phyloP scores from a whole-genome alignment of 768 basidiomycete species.

The Neoboletus brunneissimus region DNA sequence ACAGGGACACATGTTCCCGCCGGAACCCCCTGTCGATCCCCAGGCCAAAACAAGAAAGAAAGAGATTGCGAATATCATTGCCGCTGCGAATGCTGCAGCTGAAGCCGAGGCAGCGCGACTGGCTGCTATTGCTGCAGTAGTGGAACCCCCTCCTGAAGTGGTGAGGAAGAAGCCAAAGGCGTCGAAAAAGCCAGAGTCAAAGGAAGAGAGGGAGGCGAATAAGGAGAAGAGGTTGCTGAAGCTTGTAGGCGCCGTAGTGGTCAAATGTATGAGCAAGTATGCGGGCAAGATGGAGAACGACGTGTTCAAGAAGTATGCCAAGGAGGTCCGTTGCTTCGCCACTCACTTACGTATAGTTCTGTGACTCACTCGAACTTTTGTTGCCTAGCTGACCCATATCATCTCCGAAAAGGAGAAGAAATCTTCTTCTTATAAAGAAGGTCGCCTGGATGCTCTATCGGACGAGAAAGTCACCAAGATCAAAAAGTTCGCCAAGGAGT shows the following conservation, averaged over 20 bases:
- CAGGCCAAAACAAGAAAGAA: conserved; percentile 15
- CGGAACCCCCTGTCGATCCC: neutral
- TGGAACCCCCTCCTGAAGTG: conserved; percentile 12
- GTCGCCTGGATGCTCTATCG: conserved; percentile 68
- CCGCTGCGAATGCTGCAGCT: conserved; percentile 37
- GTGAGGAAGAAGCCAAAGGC: conserved; percentile 29
- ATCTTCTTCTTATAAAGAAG: conserved; percentile 72
- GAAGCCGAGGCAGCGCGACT: conserved; percentile 32
- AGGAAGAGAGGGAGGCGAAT: conserved; percentile 60
- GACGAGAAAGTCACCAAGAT: conserved; percentile 89
- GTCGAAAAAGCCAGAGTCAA: conserved; percentile 40
- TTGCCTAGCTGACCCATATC: conserved; percentile 68
- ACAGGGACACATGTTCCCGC: neutral
- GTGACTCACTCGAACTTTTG: conserved; percentile 1
- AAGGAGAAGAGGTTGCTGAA: conserved; percentile 84
- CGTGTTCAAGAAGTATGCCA: conserved; percentile 90
- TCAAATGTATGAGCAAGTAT: conserved; percentile 91
- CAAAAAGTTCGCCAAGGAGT: conserved; percentile 91
- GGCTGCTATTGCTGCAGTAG: conserved; percentile 21
- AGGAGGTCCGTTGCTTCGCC: conserved; percentile 62
- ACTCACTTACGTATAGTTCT: conserved; percentile 1
- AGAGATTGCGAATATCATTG: conserved; percentile 41
- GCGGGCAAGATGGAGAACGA: conserved; percentile 71
- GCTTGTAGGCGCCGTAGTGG: conserved; percentile 86
- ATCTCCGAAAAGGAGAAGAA: conserved; percentile 97